Evolutionary conservation across 176 grass and related monocot genomes (phyloP).

Genomic region (Zoysia pacifica): DNA sequence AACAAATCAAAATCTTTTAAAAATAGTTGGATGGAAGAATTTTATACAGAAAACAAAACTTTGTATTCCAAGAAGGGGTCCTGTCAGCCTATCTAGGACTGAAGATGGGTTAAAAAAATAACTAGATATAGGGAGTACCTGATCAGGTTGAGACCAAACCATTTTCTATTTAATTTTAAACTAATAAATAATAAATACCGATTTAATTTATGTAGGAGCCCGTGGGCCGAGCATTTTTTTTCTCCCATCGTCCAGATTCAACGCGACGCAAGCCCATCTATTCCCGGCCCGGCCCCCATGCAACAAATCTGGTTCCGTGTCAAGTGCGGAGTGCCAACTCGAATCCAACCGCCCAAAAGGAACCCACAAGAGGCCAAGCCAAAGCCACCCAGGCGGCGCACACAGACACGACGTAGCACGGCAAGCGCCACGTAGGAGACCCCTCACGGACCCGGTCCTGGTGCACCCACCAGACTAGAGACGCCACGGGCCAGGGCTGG

Average conservation of each 20-base stretch:
- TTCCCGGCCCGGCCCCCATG: neutral
- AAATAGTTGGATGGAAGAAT: too few relatives aligned
- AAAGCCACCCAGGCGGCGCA: neutral
- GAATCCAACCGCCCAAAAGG: constrained; percentile 15
- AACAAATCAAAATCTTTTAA: too few relatives aligned
- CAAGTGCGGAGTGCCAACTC: neutral
- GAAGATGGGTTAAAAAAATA: too few relatives aligned
- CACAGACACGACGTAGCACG: neutral
- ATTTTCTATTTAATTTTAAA: too few relatives aligned
- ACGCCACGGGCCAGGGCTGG: neutral
- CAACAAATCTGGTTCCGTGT: neutral
- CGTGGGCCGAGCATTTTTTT: too few relatives aligned
- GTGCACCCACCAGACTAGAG: constrained; percentile 5
- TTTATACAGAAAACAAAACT: too few relatives aligned
- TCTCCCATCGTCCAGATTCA: neutral
- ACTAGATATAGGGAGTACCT: too few relatives aligned
- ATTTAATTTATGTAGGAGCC: too few relatives aligned
- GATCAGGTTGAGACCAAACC: too few relatives aligned
- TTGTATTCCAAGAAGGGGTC: too few relatives aligned
- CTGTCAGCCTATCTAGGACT: too few relatives aligned
- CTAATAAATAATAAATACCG: too few relatives aligned
- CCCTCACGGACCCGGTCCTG: constrained; percentile 13
- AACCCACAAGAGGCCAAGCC: neutral
- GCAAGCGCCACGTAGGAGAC: neutral
- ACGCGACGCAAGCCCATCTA: neutral